These are phyloP conservation scores for Diaporthe sp. DNA, from an alignment of 2,329 filamentous ascomycete species.

Conservation along the genomic window DNA sequence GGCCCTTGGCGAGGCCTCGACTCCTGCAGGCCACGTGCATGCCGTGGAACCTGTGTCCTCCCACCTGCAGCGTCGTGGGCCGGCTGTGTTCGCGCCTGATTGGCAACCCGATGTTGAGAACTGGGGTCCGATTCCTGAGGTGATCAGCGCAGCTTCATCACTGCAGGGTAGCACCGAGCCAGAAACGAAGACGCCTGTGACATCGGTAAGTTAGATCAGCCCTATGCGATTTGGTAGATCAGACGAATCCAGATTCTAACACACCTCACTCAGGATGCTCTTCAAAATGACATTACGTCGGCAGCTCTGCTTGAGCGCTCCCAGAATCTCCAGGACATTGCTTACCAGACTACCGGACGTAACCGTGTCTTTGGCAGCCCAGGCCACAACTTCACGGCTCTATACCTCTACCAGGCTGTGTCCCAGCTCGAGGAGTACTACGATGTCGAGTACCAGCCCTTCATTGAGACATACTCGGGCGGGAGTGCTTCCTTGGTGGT, in stretches of 20 bases:
- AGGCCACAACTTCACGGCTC: constrained; percentile 20
- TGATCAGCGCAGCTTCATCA: constrained; percentile 1
- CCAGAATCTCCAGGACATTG: constrained; percentile 12
- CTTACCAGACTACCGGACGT: constrained; percentile 13
- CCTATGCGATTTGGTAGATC: background rate
- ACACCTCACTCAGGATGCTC: background rate
- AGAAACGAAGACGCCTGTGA: background rate
- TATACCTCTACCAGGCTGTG: constrained; percentile 8
- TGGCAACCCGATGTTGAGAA: constrained; percentile 19
- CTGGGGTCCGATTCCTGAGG: constrained; percentile 2
- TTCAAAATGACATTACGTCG: constrained; percentile 23
- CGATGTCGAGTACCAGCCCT: constrained; percentile 24
- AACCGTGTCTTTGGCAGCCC: constrained; percentile 29
- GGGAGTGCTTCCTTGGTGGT: constrained; percentile 12
- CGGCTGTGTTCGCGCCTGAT: constrained; percentile 7
- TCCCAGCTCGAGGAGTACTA: constrained; percentile 24
- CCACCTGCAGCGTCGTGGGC: constrained; percentile 15
- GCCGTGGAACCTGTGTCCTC: constrained; percentile 19
- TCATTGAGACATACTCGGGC: constrained; percentile 15
- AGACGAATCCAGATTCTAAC: background rate
- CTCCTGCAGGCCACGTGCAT: constrained; percentile 21
- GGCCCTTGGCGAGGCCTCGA: constrained; percentile 20
- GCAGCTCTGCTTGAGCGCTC: background rate
- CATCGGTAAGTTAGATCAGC: background rate
- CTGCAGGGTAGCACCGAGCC: constrained; percentile 11